Base-by-base conservation (phyloP, 108 stramenopile genomes). In the Thalassiosira profunda region DNA sequence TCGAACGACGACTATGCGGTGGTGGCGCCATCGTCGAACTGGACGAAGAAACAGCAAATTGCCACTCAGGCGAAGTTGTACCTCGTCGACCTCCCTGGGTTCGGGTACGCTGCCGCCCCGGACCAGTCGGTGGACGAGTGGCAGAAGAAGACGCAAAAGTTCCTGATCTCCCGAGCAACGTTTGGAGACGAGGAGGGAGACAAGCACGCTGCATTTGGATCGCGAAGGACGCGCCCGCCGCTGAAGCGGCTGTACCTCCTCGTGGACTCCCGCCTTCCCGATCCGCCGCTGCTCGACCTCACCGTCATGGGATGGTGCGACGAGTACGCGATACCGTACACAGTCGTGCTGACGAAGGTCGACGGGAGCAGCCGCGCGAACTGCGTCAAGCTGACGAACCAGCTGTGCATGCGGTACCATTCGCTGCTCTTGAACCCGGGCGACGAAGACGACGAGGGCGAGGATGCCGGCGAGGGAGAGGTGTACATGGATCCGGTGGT, bases 251-350 rank as follows among this genome's bases (percentile, higher is more conserved):
- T 91, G 5, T 92, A 81, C 60, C 59, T 95, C 38, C 69, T 95
- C n/a, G 12, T 92, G 8, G 94, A 95, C 67, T 79, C 87, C n/a
- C 76, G 94, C 8, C 33, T 76, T 14, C 72, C 75, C 2, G 84
- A 82, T 5, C 63, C 62, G 5, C 29, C 68, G 12, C 60, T 71
- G 20, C 47, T 90, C 21, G 94, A 95, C 77, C 66, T 74, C 12
- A 43, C 83, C 25, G 83, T 95, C 31, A 81, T 92, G 84, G 63
- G 84, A 54, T 95, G 94, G 94, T 79, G 89, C 44, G 94, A 95
- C 49, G 89, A 95, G 30, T 87, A 87, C 23, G 62, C 63, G 1
- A 85, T 91, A 15, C 87, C 89, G 4, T 95, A 87, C 62, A 70
- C 89, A 14, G 18, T 87, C 15, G 89, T 95, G 0, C 55, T 95